Base-by-base conservation (phyloP, 352 stramenopile species). In the Saprolegnia parasitica region DNA sequence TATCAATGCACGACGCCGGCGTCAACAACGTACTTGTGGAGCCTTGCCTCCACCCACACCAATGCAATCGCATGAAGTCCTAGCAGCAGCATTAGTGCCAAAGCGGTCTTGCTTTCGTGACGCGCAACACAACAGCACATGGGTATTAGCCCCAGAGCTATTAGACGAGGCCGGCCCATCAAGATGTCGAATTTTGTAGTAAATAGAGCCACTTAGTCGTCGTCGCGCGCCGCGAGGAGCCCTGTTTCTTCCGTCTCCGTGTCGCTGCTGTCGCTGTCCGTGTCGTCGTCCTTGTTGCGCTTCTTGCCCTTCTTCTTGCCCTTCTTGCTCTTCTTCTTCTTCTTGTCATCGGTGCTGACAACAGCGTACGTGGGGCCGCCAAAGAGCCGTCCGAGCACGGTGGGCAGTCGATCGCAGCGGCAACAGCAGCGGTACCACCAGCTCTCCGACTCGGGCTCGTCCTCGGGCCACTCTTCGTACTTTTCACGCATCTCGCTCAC, bases 391-490 rank as follows among this genome's bases (percentile, higher is more conserved):
- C 80, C 76, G 37, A 93, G 66, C 68, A 82, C 91, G 5, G 85
- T 84, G 23, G 90, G 79, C 10, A 93, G 72, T 46, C 83, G 91
- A 68, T 90, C 82, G 58, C 85, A 93, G 32, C 80, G 81, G 71
- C 85, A 93, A 50, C 80, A 80, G 65, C 85, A 93, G 29, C 80
- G 73, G 67, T 91, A 91, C 24, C 71, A 54, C 58, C 79, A 87
- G 56, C 76, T 82, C 65, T 90, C 0, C 21, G 62, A 37, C 67
- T 60, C 32, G 46, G n/a, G 23, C 15, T n/a, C 32, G 32, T 13
- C 35, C 37, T 40, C 35, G 52, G 81, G 72, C 20, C 74, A 65
- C 2, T 61, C 63, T 18, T 84, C 75, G 8, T 89, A 84, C 24
- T 79, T 60, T 39, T 91, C 85, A 49, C 85, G 84, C 18, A 93